Evolutionary conservation across 2,329 filamentous ascomycete genomes (phyloP), one percentile per base, ranked within the genome.

Genomic region (Calonectria naviculata): DNA sequence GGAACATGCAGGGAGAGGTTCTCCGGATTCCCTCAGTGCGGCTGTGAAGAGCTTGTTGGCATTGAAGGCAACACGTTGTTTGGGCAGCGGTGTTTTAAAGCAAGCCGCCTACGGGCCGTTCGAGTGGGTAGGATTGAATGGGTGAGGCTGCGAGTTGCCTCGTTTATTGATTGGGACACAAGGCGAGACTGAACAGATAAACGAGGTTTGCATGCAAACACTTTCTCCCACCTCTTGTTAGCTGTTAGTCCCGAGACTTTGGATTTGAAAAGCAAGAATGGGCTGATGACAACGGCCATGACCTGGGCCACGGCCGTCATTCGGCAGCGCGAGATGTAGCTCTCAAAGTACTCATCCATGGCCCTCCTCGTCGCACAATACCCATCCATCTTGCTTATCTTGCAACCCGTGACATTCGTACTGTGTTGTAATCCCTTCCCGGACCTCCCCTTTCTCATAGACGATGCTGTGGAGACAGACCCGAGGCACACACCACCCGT

Each of bases 281-380:
- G 71, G 66, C 70, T 75, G 71, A 76, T 72, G 49, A 60, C 46
- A 65, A 69, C 52, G n/a, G 29, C 58, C 38, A 67, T 34, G 67
- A 36, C 28, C 42, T 44, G 42, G 52, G 62, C 70, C 34, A 21
- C 42, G 41, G 61, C 65, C 36, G 28, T 65, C 70, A 54, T 68
- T 71, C 61, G 73, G 70, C 76, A 67, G 71, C 74, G 74, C 71
- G 70, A 75, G 71, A 74, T 77, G 72, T 64, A 38, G 29, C 54
- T 65, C 44, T 72, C 70, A 70, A 64, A 65, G 47, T 52, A 64
- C 64, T 72, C 60, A 47, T 42, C 66, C 56, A 44, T 24, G 26
- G 66, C 52, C 42, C 54, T 31, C 41, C 62, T 41, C 63, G 63
- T 73, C 65, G 66, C 44, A 71, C 67, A 49, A 42, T 58, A 60